Conservation (phyloP, 2,329 filamentous ascomycete species). For the Aspergillus novofumigatus region DNA sequence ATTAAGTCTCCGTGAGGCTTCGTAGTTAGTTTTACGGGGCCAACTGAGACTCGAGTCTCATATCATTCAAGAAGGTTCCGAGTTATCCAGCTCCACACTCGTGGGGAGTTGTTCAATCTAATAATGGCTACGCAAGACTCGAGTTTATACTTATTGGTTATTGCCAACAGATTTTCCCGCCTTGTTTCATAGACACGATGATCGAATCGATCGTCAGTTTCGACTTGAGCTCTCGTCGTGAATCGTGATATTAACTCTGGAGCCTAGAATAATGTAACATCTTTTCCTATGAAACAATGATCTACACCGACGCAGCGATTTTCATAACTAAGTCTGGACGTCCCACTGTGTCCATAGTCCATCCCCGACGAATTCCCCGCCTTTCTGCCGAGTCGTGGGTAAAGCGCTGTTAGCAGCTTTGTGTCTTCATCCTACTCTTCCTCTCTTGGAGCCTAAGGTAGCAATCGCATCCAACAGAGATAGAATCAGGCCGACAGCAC, state of each 20-base stretch:
- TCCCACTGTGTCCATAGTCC: background rate
- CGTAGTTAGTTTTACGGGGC: background rate
- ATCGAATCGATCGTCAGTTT: background rate
- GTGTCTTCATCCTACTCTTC: background rate
- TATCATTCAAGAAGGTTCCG: background rate
- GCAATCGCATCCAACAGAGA: background rate
- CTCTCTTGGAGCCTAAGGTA: background rate
- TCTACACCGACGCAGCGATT: background rate
- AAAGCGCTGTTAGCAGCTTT: background rate
- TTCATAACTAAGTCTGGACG: background rate
- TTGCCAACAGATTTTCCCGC: background rate
- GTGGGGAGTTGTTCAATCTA: background rate
- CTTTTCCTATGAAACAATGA: background rate
- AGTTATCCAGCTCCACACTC: background rate
- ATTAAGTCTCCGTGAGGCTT: background rate
- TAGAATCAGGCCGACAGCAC: background rate
- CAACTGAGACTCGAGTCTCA: background rate
- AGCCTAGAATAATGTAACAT: background rate
- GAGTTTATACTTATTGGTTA: no score
- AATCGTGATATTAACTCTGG: background rate
- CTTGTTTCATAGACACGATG: background rate
- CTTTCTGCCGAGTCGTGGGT: background rate
- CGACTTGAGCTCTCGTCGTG: background rate
- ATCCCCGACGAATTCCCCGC: background rate
- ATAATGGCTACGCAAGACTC: background rate